Evolutionary conservation across 768 basidiomycete species (phyloP).

Genomic region (Kwoniella europaea): DNA sequence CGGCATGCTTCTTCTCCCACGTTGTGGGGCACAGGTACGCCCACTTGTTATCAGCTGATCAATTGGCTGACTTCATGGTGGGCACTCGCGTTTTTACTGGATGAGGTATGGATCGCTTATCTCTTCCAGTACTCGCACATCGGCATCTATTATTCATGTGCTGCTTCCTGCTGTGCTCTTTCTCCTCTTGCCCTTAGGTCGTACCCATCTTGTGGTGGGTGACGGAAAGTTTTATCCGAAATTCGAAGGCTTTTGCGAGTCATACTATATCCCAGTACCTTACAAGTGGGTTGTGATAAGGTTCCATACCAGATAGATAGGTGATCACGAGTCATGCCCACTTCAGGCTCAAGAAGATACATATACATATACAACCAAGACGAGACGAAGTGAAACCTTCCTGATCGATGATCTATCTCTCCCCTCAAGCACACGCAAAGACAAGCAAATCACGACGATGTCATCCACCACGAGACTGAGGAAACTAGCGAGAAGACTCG

Average conservation of each 20-base stretch:
- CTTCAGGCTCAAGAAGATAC: not conserved
- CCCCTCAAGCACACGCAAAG: no score
- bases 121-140: not conserved
- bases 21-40: not conserved
- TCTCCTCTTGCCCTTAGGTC: no score
- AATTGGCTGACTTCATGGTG: not conserved
- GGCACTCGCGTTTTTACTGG: constrained; percentile 2
- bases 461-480: constrained; percentile 9
- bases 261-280: no score
- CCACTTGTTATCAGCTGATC: constrained; percentile 2
- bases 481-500: constrained; percentile 21
- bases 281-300: no score
- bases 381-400: not conserved
- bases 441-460: not conserved
- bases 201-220: no score
- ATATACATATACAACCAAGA: no score
- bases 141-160: no score
- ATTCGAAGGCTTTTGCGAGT: no score
- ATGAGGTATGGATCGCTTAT: not conserved
- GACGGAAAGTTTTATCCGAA: no score
- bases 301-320: not conserved
- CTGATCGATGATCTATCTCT: not conserved
- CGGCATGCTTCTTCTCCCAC: not conserved
- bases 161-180: no score
- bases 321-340: not conserved